Evolutionary conservation across 352 stramenopile species (phyloP), one percentile per base, ranked within the genome.

Genomic region (Phytophthora idaei): DNA sequence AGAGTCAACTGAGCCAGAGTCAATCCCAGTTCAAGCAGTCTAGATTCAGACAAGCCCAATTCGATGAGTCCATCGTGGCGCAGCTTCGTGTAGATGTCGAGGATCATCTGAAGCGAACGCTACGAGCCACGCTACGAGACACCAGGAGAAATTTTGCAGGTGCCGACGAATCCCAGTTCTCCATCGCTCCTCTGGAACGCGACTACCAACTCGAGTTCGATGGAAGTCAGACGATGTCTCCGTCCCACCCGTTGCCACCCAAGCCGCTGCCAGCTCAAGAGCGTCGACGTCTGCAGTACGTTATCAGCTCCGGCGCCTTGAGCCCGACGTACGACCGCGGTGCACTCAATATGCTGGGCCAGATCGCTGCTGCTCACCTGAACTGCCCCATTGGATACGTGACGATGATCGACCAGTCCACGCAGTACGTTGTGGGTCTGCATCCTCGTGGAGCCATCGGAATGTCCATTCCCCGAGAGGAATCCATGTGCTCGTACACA

Each of bases 361-460:
- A 87, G 59, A 68, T 87, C 46, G 78, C 77, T 7, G 78, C 81
- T 2, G 60, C 79, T 29, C 71, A 78, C 31, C 34, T 90, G 41
- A 74, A 87, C 50, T 88, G 79, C 57, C 74, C 78, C 14, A 79
- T 90, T 42, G 81, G 81, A 12, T 88, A 87, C 49, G 61, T 90
- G 17, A 85, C 78, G 9, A 77, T 90, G 57, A 70, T 88, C n/a
- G 81, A 88, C 59, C 69, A 80, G 48, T 73, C 56, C 3, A 79
- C 76, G 17, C 82, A 87, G 64, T 77, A 77, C 60, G 68, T 76
- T 11, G 77, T 88, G 4, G 81, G 78, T 27, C 61, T 77, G 9
- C 59, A 77, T 17, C 70, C 70, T 54, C 60, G 42, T 10, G 61
- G 57, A 7, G 61, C 65, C 11, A 77, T 77, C 25, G 60, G 60